phyloP scores from a whole-genome alignment of 1,284 basidiomycete species.

The Cryptococcus sp. region DNA sequence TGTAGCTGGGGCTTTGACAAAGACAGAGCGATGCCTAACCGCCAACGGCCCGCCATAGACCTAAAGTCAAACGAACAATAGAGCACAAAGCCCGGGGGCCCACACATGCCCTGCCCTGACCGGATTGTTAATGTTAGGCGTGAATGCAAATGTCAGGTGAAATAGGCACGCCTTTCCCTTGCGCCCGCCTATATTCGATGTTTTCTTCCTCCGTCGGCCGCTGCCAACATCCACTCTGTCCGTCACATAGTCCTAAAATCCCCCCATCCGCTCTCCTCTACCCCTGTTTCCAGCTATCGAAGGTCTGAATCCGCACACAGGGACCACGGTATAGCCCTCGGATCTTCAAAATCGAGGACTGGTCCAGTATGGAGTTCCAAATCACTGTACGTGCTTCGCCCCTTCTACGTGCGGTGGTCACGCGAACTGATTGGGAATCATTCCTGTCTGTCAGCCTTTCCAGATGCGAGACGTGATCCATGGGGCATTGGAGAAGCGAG shows the following conservation, averaged over 20 bases:
- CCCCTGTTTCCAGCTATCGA: too few species aligned
- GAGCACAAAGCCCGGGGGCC: background rate
- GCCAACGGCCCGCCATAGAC: background rate
- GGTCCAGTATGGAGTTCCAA: slow-evolving; percentile 18
- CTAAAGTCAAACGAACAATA: background rate
- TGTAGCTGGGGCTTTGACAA: background rate
- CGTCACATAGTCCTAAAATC: too few species aligned
- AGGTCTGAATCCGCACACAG: background rate
- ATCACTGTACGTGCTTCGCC: slow-evolving; percentile 22
- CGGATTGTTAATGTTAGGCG: background rate
- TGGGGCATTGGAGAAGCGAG: slow-evolving; percentile 25
- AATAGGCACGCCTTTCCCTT: background rate
- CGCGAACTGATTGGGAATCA: background rate
- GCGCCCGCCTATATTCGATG: background rate
- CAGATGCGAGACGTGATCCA: slow-evolving; percentile 32
- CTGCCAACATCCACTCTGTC: too few species aligned
- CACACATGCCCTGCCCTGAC: background rate
- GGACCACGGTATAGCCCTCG: background rate
- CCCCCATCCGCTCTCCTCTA: too few species aligned
- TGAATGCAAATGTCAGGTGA: too few species aligned
- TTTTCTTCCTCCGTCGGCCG: background rate
- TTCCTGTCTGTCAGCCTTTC: slow-evolving; percentile 10
- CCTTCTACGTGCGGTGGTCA: background rate
- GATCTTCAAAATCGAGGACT: background rate
- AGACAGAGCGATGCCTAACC: background rate